phyloP scores from a whole-genome alignment of 495 filamentous ascomycete genomes.

The Physcia stellaris region DNA sequence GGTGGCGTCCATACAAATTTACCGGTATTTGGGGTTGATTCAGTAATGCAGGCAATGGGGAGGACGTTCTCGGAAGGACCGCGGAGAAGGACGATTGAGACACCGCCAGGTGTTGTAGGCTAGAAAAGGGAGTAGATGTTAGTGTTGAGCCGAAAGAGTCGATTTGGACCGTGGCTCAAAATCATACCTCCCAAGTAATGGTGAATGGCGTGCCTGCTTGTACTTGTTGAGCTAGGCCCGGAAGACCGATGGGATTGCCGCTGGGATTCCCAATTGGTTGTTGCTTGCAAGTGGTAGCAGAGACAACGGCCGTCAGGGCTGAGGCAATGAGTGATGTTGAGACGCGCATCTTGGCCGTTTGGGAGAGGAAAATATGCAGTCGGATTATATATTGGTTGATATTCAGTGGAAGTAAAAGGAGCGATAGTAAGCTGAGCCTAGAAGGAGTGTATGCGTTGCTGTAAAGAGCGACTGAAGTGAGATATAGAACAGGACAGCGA shows the following conservation, averaged over 20 bases:
- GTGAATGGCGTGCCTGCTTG: conserved; percentile 40
- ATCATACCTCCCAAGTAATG: conserved; percentile 41
- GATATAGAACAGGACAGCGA: conserved; percentile 18
- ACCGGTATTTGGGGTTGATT: conserved; percentile 45
- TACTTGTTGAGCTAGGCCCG: conserved; percentile 38
- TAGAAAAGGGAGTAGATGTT: conserved; percentile 6
- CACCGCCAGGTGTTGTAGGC: conserved; percentile 30
- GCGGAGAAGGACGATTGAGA: conserved; percentile 50
- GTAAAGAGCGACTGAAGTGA: conserved; percentile 18
- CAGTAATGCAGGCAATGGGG: conserved; percentile 39
- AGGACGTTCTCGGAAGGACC: conserved; percentile 44
- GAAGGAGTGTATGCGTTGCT: too few species aligned
- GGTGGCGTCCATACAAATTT: conserved; percentile 42
- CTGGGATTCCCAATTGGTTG: conserved; percentile 31
- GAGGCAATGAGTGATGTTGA: conserved; percentile 30
- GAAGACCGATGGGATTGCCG: conserved; percentile 45
- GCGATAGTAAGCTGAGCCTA: conserved; percentile 2
- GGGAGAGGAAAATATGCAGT: too few species aligned
- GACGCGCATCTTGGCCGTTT: conserved; percentile 36
- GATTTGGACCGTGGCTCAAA: not conserved
- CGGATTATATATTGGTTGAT: conserved; percentile 15
- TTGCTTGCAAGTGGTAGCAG: conserved; percentile 36
- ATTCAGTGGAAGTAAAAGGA: conserved; percentile 9
- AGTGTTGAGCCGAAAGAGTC: not conserved
- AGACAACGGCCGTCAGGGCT: conserved; percentile 34